A percentile compares a stretch with the other conserved stretches of the same genome.
Conservation (phyloP, 805 yeast species). For the Myxozyma kluyveri region DNA sequence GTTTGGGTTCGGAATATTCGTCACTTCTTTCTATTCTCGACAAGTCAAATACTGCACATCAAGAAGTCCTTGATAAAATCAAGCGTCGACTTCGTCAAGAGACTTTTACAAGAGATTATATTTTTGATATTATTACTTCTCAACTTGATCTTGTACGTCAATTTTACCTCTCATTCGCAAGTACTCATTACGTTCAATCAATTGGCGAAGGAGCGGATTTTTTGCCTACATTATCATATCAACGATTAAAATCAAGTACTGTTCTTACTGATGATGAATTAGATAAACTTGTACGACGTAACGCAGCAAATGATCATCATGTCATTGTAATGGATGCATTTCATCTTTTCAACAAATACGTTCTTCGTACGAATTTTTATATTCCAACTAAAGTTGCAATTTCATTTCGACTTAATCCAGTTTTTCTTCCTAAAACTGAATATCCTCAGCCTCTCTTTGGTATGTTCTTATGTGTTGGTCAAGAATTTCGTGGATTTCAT, state of each 20-base stretch:
- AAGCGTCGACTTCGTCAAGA: slow-evolving; percentile 89
- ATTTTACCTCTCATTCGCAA: slow-evolving; percentile 87
- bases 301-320: slow-evolving; percentile 75
- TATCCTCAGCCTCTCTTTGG: slow-evolving; percentile 93
- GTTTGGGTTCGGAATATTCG: slow-evolving; percentile 86
- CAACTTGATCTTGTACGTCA: slow-evolving; percentile 72
- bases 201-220: slow-evolving; percentile 39
- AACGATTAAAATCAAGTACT: slow-evolving; percentile 74
- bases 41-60: slow-evolving; percentile 59
- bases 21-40: slow-evolving; percentile 65
- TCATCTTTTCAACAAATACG: slow-evolving; percentile 76
- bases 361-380: slow-evolving; percentile 91
- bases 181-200: slow-evolving; percentile 74
- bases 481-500: slow-evolving; percentile 96
- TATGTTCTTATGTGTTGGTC: slow-evolving; percentile 92
- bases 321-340: slow-evolving; percentile 77
- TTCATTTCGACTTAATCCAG: slow-evolving; percentile 85
- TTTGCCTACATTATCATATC: slow-evolving; percentile 71
- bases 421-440: slow-evolving; percentile 77
- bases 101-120: slow-evolving; percentile 83
- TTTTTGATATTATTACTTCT: slow-evolving; percentile 68
- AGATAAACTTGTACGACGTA: slow-evolving; percentile 59
- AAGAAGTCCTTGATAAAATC: slow-evolving; percentile 72
- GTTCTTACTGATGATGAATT: slow-evolving; percentile 75
- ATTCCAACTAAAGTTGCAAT: slow-evolving; percentile 92